A percentile compares a stretch with the other conserved stretches of the same genome.
These are phyloP conservation scores for Termitomyces sp. DNA, from an alignment of 768 basidiomycete genomes.

Conservation along the genomic window DNA sequence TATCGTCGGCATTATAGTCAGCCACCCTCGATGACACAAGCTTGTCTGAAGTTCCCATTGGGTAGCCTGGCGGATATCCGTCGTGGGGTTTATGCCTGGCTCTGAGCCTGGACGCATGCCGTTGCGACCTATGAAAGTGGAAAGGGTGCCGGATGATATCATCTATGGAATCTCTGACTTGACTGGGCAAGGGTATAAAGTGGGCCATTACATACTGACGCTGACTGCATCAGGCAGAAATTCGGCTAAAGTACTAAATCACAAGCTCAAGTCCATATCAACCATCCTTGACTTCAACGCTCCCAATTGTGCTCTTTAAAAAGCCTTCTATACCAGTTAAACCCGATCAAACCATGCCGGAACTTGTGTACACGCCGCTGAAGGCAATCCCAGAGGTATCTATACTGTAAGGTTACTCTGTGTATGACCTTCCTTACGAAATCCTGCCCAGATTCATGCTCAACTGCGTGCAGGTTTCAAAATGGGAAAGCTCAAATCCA, in stretches of 20 bases:
- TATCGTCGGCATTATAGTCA: constrained; percentile 50
- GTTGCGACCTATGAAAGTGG: not conserved
- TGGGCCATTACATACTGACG: too few relatives aligned
- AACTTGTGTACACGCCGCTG: constrained; percentile 41
- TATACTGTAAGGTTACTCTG: not conserved
- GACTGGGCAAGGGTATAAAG: too few relatives aligned
- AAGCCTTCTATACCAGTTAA: not conserved
- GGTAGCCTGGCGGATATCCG: constrained; percentile 35
- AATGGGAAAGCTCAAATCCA: constrained; percentile 58
- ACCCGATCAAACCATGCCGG: constrained; percentile 16
- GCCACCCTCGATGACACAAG: constrained; percentile 54
- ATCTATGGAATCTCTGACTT: not conserved
- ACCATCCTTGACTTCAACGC: not conserved
- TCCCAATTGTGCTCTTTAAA: not conserved
- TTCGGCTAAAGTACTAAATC: too few relatives aligned
- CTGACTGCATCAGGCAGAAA: too few relatives aligned
- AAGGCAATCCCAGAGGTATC: constrained; percentile 48
- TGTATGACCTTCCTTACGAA: not conserved
- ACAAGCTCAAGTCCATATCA: not conserved
- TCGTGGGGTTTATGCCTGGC: constrained; percentile 58
- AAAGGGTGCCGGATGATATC: too few relatives aligned
- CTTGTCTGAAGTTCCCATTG: constrained; percentile 49
- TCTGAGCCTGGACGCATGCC: constrained; percentile 45
- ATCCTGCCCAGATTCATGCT: constrained; percentile 42
- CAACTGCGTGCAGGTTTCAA: constrained; percentile 53